Conservation (phyloP, 2,329 filamentous ascomycete genomes). For the Rhynchosporium secalis region DNA sequence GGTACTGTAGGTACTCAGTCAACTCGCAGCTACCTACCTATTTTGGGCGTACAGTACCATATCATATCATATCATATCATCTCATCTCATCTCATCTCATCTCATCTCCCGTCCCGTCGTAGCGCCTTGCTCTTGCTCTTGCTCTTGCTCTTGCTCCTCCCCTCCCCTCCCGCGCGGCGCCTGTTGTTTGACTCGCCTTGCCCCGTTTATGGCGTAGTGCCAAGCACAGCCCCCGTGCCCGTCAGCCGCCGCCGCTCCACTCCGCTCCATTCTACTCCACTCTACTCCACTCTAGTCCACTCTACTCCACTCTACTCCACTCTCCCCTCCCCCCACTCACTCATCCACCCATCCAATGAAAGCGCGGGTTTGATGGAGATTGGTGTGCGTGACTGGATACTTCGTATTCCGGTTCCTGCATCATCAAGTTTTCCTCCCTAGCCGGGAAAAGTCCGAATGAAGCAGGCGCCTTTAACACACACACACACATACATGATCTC, state of each 20-base stretch:
- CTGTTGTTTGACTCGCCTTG: not conserved
- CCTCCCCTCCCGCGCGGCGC: not conserved
- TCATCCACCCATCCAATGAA: not conserved
- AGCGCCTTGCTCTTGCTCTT: slow-evolving; percentile 2
- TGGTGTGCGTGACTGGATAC: too few relatives aligned
- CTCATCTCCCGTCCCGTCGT: not conserved
- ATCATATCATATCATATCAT: too few relatives aligned
- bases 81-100: too few relatives aligned
- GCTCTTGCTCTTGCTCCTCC: not conserved
- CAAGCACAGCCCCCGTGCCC: slow-evolving; percentile 1
- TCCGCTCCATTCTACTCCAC: not conserved
- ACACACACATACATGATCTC: too few relatives aligned
- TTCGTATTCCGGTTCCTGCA: too few relatives aligned
- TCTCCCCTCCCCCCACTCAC: not conserved
- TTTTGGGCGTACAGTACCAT: too few relatives aligned
- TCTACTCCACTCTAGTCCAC: not conserved
- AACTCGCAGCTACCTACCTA: too few relatives aligned
- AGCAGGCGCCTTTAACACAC: too few relatives aligned
- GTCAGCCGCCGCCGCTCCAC: not conserved
- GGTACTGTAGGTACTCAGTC: too few relatives aligned
- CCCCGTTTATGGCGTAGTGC: slow-evolving; percentile 12
- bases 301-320: not conserved
- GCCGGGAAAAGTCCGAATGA: too few relatives aligned
- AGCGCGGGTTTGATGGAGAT: too few relatives aligned
- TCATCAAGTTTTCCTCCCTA: too few relatives aligned